Evolutionary conservation across 352 stramenopile species (phyloP).

Genomic region (Thalassiosira mediterranea): DNA sequence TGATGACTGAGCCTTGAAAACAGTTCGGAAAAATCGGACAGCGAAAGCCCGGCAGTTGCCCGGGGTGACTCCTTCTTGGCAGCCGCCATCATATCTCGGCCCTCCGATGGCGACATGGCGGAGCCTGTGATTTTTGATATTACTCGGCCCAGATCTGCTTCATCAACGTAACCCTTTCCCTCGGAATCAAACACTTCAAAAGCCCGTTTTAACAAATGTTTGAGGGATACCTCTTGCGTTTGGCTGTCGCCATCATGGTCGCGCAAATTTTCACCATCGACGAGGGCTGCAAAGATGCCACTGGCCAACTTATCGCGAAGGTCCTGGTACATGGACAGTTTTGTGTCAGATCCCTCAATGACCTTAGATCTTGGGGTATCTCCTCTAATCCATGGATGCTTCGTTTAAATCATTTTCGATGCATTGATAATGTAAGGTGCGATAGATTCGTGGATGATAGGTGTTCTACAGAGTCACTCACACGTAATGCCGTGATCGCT

Average conservation of each 20-base stretch:
- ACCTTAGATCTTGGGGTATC: constrained; percentile 54
- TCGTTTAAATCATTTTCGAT: no score
- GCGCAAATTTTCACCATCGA: constrained; percentile 72
- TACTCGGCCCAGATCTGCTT: constrained; percentile 68
- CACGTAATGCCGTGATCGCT: constrained; percentile 69
- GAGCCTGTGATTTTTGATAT: constrained; percentile 63
- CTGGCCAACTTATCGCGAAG: constrained; percentile 64
- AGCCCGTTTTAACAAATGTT: constrained; percentile 67
- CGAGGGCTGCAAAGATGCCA: constrained; percentile 81
- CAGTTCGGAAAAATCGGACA: constrained; percentile 74
- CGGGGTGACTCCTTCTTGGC: constrained; percentile 16
- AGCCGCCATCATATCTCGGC: constrained; percentile 24
- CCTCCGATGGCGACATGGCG: constrained; percentile 46
- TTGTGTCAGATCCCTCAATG: constrained; percentile 62
- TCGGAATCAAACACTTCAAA: constrained; percentile 79
- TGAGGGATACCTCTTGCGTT: constrained; percentile 15
- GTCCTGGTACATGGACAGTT: constrained; percentile 57
- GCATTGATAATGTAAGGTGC: constrained; percentile 73
- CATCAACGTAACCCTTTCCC: constrained; percentile 67
- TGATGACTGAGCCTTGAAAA: constrained; percentile 65
- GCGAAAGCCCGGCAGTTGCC: constrained; percentile 43
- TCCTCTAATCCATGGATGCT: constrained; percentile 88
- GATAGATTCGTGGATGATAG: background rate
- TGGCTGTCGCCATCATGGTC: constrained; percentile 1
- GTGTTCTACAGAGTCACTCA: background rate